Conservation (phyloP, 495 filamentous ascomycete species). For the Aspergillus homomorphus region DNA sequence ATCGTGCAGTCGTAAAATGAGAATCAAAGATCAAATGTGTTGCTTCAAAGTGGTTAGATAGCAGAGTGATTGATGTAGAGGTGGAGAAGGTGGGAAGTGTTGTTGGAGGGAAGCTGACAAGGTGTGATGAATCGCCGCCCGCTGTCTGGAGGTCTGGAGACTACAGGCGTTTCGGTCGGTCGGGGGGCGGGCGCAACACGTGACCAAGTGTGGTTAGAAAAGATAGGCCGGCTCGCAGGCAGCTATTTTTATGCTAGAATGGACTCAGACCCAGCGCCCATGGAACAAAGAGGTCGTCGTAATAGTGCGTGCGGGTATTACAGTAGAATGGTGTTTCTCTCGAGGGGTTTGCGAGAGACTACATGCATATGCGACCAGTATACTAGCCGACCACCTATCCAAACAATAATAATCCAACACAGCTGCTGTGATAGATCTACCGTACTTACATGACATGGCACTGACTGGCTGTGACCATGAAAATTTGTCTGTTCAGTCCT, state of each 20-base stretch:
- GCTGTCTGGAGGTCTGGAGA: conserved; percentile 23
- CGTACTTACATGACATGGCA: neutral
- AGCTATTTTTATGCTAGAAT: conserved; percentile 3
- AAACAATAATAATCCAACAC: neutral
- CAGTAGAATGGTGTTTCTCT: neutral
- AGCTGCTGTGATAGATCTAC: neutral
- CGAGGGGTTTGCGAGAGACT: neutral
- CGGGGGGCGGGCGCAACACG: conserved; percentile 24
- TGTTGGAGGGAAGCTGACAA: conserved; percentile 37
- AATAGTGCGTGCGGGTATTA: neutral
- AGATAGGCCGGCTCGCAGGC: conserved; percentile 1
- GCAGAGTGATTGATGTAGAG: conserved; percentile 11
- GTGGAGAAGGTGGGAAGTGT: conserved; percentile 19
- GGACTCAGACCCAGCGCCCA: neutral
- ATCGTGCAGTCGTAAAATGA: conserved; percentile 2
- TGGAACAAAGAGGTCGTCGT: neutral
- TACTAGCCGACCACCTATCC: neutral
- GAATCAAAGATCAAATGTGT: neutral
- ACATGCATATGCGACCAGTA: neutral
- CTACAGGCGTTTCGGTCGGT: conserved; percentile 29
- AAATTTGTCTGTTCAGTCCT: neutral
- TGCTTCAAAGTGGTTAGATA: conserved; percentile 9
- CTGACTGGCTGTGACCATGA: neutral
- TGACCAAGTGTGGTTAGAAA: conserved; percentile 16
- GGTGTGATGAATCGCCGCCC: conserved; percentile 33